These are phyloP conservation scores for Corinectria fuckeliana DNA, from an alignment of 2,329 filamentous ascomycete genomes.

Conservation along the genomic window DNA sequence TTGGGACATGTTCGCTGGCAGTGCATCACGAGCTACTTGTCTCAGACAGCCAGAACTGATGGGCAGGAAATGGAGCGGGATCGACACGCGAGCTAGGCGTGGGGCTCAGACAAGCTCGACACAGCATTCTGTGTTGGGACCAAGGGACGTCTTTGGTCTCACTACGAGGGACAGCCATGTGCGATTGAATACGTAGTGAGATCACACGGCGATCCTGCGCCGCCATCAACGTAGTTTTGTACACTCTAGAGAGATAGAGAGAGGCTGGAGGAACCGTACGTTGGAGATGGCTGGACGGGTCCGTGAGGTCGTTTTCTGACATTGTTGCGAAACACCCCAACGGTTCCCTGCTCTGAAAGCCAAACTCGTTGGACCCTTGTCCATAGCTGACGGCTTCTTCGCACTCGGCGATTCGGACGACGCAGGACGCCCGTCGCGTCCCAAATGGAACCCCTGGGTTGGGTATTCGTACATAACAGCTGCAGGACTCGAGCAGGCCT, in stretches of 20 bases:
- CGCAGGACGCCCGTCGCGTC: slow-evolving; percentile 26
- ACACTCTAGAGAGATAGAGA: slow-evolving; percentile 19
- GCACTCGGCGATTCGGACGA: slow-evolving; percentile 12
- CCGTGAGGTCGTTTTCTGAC: slow-evolving; percentile 26
- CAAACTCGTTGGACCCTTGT: slow-evolving; percentile 22
- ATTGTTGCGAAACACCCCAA: slow-evolving; percentile 26
- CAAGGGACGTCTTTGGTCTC: slow-evolving; percentile 6
- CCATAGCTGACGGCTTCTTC: background rate
- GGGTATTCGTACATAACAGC: slow-evolving; percentile 16
- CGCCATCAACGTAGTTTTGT: no score
- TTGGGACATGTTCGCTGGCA: slow-evolving; percentile 42
- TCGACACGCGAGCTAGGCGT: slow-evolving; percentile 28
- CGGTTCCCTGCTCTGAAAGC: slow-evolving; percentile 15
- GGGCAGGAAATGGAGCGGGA: slow-evolving; percentile 29
- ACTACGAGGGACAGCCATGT: slow-evolving; percentile 1
- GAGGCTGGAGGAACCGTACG: slow-evolving; percentile 19
- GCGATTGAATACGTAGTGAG: background rate
- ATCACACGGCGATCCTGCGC: slow-evolving; percentile 9
- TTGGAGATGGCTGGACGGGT: slow-evolving; percentile 26
- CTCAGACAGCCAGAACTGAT: slow-evolving; percentile 31
- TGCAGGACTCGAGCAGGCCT: background rate
- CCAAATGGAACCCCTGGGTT: slow-evolving; percentile 22
- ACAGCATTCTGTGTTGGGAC: slow-evolving; percentile 14
- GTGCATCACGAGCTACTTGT: slow-evolving; percentile 38
- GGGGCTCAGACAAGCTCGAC: slow-evolving; percentile 3